Conservation (phyloP, 2,329 filamentous ascomycete genomes). For the Fusarium poae region DNA sequence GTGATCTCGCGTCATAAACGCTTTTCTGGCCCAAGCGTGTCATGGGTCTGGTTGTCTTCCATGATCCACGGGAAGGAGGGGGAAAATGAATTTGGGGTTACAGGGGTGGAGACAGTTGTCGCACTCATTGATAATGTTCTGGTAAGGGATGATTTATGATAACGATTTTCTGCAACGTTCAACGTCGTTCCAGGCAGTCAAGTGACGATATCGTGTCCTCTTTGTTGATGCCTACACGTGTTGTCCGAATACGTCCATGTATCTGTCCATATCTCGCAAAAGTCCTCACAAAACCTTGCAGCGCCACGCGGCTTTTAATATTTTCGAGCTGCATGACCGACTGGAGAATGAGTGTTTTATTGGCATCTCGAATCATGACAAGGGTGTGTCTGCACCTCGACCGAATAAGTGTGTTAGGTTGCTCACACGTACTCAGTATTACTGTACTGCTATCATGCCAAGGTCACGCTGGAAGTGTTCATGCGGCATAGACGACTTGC, state of each 20-base stretch:
- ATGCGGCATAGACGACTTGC: slow-evolving; percentile 23
- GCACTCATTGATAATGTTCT: slow-evolving; percentile 7
- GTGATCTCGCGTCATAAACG: slow-evolving; percentile 55
- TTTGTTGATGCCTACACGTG: slow-evolving; percentile 16
- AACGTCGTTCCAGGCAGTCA: slow-evolving; percentile 9
- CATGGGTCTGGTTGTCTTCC: slow-evolving; percentile 22
- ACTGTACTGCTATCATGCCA: not conserved
- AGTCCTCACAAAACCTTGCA: slow-evolving; percentile 46
- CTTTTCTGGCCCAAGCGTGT: slow-evolving; percentile 42
- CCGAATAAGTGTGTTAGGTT: not conserved
- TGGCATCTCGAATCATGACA: slow-evolving; percentile 15
- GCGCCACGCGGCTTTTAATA: slow-evolving; percentile 42
- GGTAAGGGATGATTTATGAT: slow-evolving; percentile 4
- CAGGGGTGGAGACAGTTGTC: slow-evolving; percentile 32
- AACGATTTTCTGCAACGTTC: not conserved
- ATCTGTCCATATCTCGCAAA: slow-evolving; percentile 17
- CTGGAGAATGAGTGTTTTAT: slow-evolving; percentile 19
- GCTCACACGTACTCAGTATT: not conserved
- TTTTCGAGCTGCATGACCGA: slow-evolving; percentile 30
- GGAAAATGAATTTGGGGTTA: slow-evolving; percentile 32
- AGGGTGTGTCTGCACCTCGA: not conserved
- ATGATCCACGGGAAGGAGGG: slow-evolving; percentile 26
- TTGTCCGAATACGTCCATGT: slow-evolving; percentile 19
- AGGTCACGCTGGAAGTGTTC: slow-evolving; percentile 9
- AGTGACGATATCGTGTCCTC: not conserved